Evolutionary conservation across 73 alveolate species (phyloP).

Genomic region (Tetrahymena elliotti): DNA sequence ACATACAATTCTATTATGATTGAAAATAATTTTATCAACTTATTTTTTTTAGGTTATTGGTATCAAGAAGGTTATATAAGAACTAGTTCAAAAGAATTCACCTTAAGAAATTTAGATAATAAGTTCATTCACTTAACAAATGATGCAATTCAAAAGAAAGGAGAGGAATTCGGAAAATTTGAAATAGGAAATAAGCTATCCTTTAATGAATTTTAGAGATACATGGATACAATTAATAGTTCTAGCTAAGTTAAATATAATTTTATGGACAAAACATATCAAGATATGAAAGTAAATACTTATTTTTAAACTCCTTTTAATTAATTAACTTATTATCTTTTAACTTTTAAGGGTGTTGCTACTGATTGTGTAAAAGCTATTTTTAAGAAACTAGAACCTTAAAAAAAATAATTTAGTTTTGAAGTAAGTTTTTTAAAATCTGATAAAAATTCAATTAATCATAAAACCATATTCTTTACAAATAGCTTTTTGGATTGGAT

Average conservation of each 20-base stretch:
- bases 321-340: neutral
- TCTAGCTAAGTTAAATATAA: neutral
- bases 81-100: constrained; percentile 52
- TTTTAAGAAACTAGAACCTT: constrained; percentile 51
- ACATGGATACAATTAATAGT: neutral
- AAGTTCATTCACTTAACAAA: constrained; percentile 65
- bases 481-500: constrained; percentile 89
- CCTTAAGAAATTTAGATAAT: constrained; percentile 26
- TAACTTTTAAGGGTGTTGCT: constrained; percentile 6
- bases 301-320: constrained; percentile 29
- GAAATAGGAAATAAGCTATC: constrained; percentile 60
- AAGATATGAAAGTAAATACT: neutral
- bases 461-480: neutral
- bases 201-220: constrained; percentile 27
- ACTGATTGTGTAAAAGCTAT: constrained; percentile 53
- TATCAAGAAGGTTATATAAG: constrained; percentile 73
- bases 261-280: neutral
- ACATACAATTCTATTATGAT: neutral
- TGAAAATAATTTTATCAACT: neutral
- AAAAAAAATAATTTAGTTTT: constrained; percentile 35
- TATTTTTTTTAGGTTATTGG: constrained; percentile 11
- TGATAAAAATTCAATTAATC: neutral
- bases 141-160: constrained; percentile 66
- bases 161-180: constrained; percentile 63
- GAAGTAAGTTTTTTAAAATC: constrained; percentile 34